These are phyloP conservation scores for Castanospermum australe DNA, from an alignment of 306 rosid genomes.

Conservation along the genomic window DNA sequence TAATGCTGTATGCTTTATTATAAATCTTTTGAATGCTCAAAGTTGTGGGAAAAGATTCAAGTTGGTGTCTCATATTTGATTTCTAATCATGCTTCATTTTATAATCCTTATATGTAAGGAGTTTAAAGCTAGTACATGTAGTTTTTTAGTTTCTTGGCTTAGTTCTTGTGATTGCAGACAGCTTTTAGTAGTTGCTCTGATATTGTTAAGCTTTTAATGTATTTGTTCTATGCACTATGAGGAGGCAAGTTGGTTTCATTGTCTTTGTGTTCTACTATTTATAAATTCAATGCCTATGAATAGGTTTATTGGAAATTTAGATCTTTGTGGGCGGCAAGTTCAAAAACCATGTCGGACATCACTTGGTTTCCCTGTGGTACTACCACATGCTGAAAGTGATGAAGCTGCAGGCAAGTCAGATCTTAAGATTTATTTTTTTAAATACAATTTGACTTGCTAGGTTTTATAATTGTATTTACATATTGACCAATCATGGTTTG, in stretches of 20 bases:
- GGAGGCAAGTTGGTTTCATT: neutral
- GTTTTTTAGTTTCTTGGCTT: neutral
- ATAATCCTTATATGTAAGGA: neutral
- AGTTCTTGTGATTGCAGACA: neutral
- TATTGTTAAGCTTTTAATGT: neutral
- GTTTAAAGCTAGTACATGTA: neutral
- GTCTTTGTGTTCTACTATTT: neutral
- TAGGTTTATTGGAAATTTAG: slow-evolving; percentile 83
- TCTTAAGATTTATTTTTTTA: neutral
- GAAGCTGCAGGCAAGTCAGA: slow-evolving; percentile 76
- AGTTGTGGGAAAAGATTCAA: neutral
- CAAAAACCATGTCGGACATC: slow-evolving; percentile 86
- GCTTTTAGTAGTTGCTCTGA: neutral
- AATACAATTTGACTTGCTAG: neutral
- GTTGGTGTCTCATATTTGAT: neutral
- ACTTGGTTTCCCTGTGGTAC: slow-evolving; percentile 89
- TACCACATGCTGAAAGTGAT: slow-evolving; percentile 88
- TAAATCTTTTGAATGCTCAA: neutral
- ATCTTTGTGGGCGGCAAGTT: slow-evolving; percentile 93
- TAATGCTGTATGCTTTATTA: neutral
- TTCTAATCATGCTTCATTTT: neutral
- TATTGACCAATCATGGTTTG: neutral
- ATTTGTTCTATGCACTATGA: neutral
- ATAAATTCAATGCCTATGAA: slow-evolving; percentile 4
- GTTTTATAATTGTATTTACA: neutral